These are phyloP conservation scores for Chytriomyces confervae DNA, from an alignment of 192 early-diverging fungal genomes.

Conservation along the genomic window DNA sequence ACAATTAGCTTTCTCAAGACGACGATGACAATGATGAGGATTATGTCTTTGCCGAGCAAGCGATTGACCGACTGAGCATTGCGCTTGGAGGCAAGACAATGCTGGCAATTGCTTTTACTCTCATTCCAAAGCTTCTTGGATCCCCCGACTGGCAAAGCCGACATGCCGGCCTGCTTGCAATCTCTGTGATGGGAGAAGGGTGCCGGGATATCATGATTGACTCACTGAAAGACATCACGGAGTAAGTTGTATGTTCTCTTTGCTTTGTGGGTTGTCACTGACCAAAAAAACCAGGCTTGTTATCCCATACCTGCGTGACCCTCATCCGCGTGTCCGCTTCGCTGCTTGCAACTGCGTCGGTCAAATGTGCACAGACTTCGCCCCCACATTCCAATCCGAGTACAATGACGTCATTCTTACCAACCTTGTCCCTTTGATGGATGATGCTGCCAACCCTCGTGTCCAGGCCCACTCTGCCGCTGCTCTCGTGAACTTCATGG, in stretches of 20 bases:
- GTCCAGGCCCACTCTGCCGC: slow-evolving; percentile 96
- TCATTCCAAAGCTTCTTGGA: slow-evolving; percentile 87
- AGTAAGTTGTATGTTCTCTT: slow-evolving; percentile 37
- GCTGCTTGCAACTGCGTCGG: slow-evolving; percentile 96
- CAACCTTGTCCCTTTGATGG: slow-evolving; percentile 87
- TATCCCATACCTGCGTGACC: slow-evolving; percentile 79
- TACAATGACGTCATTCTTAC: slow-evolving; percentile 58
- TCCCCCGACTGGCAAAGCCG: slow-evolving; percentile 87
- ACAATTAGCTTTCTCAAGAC: slow-evolving; percentile 61
- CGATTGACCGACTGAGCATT: slow-evolving; percentile 80
- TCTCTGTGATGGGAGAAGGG: slow-evolving; percentile 97
- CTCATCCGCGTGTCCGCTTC: slow-evolving; percentile 94
- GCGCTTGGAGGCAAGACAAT: slow-evolving; percentile 80
- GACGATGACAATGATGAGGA: slow-evolving; percentile 91
- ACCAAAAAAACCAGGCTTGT: slow-evolving; percentile 61
- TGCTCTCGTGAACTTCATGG: slow-evolving; percentile 97
- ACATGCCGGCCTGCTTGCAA: slow-evolving; percentile 91
- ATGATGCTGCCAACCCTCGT: slow-evolving; percentile 75
- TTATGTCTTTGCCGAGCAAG: slow-evolving; percentile 90
- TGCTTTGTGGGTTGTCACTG: not conserved
- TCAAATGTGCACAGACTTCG: slow-evolving; percentile 98
- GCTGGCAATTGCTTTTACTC: slow-evolving; percentile 83
- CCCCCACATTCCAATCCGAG: slow-evolving; percentile 53
- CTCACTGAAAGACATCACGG: slow-evolving; percentile 83
- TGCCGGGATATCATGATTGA: slow-evolving; percentile 92